A percentile compares a stretch with the other conserved stretches of the same genome.
Evolutionary conservation across 768 basidiomycete genomes (phyloP).

Genomic region (Lyophyllum decastes): DNA sequence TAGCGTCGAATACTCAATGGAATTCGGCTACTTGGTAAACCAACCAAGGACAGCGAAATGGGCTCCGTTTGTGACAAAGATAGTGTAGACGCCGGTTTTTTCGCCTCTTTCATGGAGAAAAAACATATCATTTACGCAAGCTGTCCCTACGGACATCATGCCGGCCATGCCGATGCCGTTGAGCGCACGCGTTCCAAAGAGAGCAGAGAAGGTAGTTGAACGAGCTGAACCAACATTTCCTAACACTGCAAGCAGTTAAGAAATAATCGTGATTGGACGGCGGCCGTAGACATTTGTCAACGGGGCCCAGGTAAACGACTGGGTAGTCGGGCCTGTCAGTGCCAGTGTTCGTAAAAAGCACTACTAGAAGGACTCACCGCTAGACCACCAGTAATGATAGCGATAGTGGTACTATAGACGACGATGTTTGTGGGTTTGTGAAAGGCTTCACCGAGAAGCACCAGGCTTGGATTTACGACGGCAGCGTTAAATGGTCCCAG

Average conservation of each 20-base stretch:
- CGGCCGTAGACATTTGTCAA: background rate
- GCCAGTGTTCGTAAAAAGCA: background rate
- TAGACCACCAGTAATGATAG: background rate
- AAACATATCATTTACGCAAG: background rate
- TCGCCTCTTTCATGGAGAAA: background rate
- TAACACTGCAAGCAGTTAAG: background rate
- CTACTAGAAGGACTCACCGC: background rate
- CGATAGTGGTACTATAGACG: background rate
- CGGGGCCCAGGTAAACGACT: background rate
- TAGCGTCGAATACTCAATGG: background rate
- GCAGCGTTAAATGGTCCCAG: background rate
- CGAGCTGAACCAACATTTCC: background rate
- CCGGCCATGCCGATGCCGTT: background rate
- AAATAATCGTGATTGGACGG: background rate
- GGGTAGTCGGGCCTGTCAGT: background rate
- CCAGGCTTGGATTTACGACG: background rate
- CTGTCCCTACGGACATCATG: background rate
- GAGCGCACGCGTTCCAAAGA: background rate
- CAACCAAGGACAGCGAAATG: background rate
- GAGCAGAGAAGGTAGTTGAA: background rate
- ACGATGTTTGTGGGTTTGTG: background rate
- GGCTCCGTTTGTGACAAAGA: background rate
- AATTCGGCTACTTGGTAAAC: background rate
- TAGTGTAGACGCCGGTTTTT: background rate
- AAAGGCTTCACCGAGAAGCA: background rate